These are phyloP conservation scores for Podospora fimiseda DNA, from an alignment of 495 filamentous ascomycete genomes.

Conservation along the genomic window DNA sequence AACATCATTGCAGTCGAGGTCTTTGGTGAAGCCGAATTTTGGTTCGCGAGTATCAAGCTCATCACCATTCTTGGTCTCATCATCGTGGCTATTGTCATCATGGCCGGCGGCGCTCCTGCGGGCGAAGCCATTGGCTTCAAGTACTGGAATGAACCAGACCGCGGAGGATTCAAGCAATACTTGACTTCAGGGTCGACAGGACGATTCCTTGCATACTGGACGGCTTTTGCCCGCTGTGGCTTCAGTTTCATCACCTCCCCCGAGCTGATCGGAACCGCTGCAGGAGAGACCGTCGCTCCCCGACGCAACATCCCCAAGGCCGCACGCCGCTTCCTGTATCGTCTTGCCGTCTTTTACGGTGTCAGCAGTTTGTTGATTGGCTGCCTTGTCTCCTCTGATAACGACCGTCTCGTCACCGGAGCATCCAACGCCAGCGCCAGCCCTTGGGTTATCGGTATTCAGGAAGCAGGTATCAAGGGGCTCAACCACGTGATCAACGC, in stretches of 20 bases:
- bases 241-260: slow-evolving; percentile 47
- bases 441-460: slow-evolving; percentile 50
- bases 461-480: slow-evolving; percentile 37
- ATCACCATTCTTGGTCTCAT: slow-evolving; percentile 63
- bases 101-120: slow-evolving; percentile 57
- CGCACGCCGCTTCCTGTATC: slow-evolving; percentile 62
- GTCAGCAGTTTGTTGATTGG: slow-evolving; percentile 66
- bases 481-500: slow-evolving; percentile 45
- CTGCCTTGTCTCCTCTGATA: slow-evolving; percentile 53
- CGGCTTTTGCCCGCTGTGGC: slow-evolving; percentile 38
- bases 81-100: slow-evolving; percentile 65
- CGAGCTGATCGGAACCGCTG: slow-evolving; percentile 55
- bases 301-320: slow-evolving; percentile 68
- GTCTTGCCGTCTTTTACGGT: slow-evolving; percentile 69
- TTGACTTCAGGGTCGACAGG: slow-evolving; percentile 43
- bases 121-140: slow-evolving; percentile 55
- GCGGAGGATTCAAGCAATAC: slow-evolving; percentile 62
- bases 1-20: slow-evolving; percentile 45
- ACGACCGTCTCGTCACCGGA: slow-evolving; percentile 46
- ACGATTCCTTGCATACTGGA: slow-evolving; percentile 44
- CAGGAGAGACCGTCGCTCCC: slow-evolving; percentile 72
- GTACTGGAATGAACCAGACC: slow-evolving; percentile 67
- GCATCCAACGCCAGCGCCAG: slow-evolving; percentile 55
- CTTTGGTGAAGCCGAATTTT: slow-evolving; percentile 61
- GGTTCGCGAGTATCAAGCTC: slow-evolving; percentile 62